Percentiles rank a stretch among this genome's conserved stretches.
phyloP scores from a whole-genome alignment of 306 rosid genomes.

The Prosopis cineraria region DNA sequence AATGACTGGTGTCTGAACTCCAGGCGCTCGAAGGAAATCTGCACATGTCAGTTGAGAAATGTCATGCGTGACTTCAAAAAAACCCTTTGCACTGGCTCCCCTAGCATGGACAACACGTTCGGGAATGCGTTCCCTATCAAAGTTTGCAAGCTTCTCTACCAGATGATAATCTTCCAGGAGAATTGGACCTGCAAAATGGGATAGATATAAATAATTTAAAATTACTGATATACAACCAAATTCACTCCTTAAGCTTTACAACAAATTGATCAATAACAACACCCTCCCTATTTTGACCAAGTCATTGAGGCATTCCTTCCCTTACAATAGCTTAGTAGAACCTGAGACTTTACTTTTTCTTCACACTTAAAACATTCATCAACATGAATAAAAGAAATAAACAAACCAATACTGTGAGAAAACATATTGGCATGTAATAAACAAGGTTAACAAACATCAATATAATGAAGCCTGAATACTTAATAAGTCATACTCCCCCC shows the following conservation, averaged over 20 bases:
- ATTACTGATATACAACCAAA: background rate
- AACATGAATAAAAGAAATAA: background rate
- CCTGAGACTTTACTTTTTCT: background rate
- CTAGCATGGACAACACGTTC: conserved; percentile 9
- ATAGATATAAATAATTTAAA: background rate
- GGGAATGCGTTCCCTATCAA: conserved; percentile 6
- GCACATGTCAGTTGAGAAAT: conserved; percentile 4
- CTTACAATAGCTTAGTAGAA: background rate
- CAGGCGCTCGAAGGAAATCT: conserved; percentile 3
- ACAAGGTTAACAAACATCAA: background rate
- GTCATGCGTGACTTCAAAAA: conserved; percentile 11
- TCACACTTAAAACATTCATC: background rate
- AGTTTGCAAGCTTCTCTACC: conserved; percentile 12
- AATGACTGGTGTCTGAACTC: conserved; percentile 11
- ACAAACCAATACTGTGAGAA: background rate
- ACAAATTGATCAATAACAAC: background rate
- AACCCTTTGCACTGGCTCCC: conserved; percentile 14
- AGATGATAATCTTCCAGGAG: conserved; percentile 4
- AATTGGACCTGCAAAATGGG: conserved; percentile 6
- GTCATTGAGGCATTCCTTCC: background rate
- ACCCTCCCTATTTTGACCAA: background rate
- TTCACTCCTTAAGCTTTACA: background rate
- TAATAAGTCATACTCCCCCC: background rate
- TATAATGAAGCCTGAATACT: background rate
- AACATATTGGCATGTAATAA: background rate